These are phyloP conservation scores for Clathrus columnatus DNA, from an alignment of 768 basidiomycete species.

Conservation along the genomic window DNA sequence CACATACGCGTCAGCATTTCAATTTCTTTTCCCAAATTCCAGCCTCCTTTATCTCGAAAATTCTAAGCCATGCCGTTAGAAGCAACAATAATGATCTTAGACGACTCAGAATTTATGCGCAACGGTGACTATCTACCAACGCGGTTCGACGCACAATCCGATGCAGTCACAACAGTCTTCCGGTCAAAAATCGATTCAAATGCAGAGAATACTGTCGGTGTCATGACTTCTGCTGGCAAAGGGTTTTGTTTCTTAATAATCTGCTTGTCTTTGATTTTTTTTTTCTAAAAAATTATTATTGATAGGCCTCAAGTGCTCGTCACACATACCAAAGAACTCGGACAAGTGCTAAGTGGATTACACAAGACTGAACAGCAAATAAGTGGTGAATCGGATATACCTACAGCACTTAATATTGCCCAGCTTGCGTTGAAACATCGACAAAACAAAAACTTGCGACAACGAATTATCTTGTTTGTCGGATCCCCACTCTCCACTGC, in stretches of 20 bases:
- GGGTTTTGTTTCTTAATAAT: constrained; percentile 43
- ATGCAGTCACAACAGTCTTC: constrained; percentile 86
- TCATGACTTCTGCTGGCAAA: constrained; percentile 98
- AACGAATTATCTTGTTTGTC: constrained; percentile 90
- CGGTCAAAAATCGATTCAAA: constrained; percentile 92
- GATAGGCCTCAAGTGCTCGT: constrained; percentile 88
- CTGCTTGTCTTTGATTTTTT: neutral
- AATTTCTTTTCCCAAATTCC: neutral
- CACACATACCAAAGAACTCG: constrained; percentile 91
- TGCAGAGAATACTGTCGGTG: constrained; percentile 93
- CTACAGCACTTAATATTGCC: constrained; percentile 86
- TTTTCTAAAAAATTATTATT: neutral
- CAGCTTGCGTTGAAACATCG: constrained; percentile 96
- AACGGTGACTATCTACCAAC: constrained; percentile 87
- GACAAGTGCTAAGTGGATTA: constrained; percentile 77
- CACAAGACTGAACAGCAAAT: constrained; percentile 65
- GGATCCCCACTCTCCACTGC: constrained; percentile 73
- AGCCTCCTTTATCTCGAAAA: neutral
- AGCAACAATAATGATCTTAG: constrained; percentile 95
- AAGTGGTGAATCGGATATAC: constrained; percentile 76
- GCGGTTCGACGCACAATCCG: constrained; percentile 83
- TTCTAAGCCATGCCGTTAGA: constrained; percentile 94
- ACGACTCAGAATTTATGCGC: constrained; percentile 97
- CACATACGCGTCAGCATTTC: neutral
- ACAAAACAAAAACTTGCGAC: constrained; percentile 96